Conservation (phyloP, 768 basidiomycete species). For the Serendipita indica region DNA sequence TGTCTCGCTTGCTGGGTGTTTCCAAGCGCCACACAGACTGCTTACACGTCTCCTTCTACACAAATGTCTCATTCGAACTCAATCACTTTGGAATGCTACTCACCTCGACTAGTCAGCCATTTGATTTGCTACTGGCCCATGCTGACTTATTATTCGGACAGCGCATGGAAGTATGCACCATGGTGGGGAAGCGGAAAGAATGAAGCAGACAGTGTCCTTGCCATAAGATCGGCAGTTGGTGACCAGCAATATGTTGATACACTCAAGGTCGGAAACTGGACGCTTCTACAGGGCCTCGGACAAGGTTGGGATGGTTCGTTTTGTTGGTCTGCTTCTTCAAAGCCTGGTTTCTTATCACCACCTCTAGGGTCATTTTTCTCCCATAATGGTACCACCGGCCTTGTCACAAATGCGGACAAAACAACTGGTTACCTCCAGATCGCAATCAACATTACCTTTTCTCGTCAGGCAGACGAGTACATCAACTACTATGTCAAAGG, state of each 20-base stretch:
- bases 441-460: background rate
- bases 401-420: background rate
- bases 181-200: too few relatives aligned
- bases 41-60: background rate
- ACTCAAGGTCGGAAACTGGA: background rate
- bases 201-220: background rate
- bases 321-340: background rate
- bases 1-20: too few relatives aligned
- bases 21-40: background rate
- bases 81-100: background rate
- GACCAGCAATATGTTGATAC: background rate
- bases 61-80: background rate
- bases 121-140: background rate
- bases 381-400: background rate
- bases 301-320: background rate
- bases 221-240: background rate
- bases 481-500: conserved; percentile 5
- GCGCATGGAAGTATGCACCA: background rate
- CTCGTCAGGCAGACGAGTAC: background rate
- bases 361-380: background rate
- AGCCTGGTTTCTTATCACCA: background rate
- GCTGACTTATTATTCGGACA: background rate
- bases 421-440: background rate
- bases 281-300: background rate
- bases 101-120: background rate